Evolutionary conservation across 1,284 basidiomycete species (phyloP).

Genomic region (Veloporphyrellus conicus): DNA sequence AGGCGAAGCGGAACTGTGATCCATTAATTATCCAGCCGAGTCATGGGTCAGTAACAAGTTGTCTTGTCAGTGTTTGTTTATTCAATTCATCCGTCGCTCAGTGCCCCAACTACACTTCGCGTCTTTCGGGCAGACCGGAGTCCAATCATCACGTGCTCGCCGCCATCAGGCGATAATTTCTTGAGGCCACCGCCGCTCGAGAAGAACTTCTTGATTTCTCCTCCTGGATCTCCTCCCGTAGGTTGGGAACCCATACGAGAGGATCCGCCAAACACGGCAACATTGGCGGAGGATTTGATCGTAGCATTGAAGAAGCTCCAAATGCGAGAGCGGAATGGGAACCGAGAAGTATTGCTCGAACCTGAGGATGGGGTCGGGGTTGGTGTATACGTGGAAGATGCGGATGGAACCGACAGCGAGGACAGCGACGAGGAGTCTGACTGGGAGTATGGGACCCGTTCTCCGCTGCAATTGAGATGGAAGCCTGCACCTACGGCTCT

Average conservation of each 20-base stretch:
- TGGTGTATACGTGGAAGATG: conserved; percentile 71
- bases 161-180: conserved; percentile 45
- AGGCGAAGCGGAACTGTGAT: conserved; percentile 60
- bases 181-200: conserved; percentile 76
- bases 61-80: conserved; percentile 4
- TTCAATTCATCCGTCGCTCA: conserved; percentile 26
- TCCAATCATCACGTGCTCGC: conserved; percentile 48
- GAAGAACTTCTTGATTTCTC: conserved; percentile 96
- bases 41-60: conserved; percentile 41
- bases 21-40: conserved; percentile 54
- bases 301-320: conserved; percentile 66
- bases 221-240: conserved; percentile 95
- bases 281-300: conserved; percentile 89
- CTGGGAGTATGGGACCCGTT: conserved; percentile 61
- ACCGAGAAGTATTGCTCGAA: conserved; percentile 57
- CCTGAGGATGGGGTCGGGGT: conserved; percentile 69
- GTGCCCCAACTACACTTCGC: conserved; percentile 56
- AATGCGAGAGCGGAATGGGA: conserved; percentile 36
- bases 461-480: conserved; percentile 50
- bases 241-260: conserved; percentile 94
- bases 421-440: conserved; percentile 41
- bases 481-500: conserved; percentile 52
- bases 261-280: conserved; percentile 84
- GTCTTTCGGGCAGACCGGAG: conserved; percentile 80
- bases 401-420: conserved; percentile 38